phyloP scores from a whole-genome alignment of 1,284 basidiomycete species.

The Xerocomus amazonicus region DNA sequence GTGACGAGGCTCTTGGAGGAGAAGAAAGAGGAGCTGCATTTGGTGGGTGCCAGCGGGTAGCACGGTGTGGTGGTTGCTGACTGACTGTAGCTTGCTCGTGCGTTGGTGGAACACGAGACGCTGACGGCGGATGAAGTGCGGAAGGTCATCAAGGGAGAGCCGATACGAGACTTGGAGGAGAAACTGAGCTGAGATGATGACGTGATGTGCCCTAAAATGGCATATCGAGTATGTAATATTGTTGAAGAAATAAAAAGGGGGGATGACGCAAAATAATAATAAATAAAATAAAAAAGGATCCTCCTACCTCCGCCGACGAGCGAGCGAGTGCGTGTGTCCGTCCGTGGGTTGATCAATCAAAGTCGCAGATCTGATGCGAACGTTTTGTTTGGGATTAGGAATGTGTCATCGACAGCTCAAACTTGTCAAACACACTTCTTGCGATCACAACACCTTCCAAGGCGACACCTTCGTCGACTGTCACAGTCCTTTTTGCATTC shows the following conservation, averaged over 20 bases:
- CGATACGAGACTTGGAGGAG: conserved; percentile 64
- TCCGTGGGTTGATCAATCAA: neutral
- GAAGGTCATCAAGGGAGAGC: conserved; percentile 79
- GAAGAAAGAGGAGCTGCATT: conserved; percentile 78
- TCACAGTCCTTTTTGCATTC: conserved; percentile 37
- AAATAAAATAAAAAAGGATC: conserved; percentile 21
- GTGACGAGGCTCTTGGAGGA: conserved; percentile 66
- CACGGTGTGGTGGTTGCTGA: conserved; percentile 7
- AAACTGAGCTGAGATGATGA: conserved; percentile 25
- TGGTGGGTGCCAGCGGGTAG: conserved; percentile 44
- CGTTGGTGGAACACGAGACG: conserved; percentile 93
- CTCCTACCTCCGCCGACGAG: conserved; percentile 68
- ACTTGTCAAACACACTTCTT: conserved; percentile 47
- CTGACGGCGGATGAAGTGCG: conserved; percentile 81
- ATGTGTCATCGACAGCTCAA: conserved; percentile 67
- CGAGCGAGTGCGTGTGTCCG: conserved; percentile 23
- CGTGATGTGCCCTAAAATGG: neutral
- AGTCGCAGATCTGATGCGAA: neutral
- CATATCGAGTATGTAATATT: conserved; percentile 1
- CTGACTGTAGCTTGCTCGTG: conserved; percentile 67
- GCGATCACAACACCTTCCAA: conserved; percentile 54
- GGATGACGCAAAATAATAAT: too few species aligned
- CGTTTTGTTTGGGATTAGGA: neutral
- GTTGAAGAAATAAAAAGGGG: neutral
- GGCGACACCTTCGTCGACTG: conserved; percentile 57